Base-by-base conservation (phyloP, 768 basidiomycete genomes). In the Amanita jacksonii region DNA sequence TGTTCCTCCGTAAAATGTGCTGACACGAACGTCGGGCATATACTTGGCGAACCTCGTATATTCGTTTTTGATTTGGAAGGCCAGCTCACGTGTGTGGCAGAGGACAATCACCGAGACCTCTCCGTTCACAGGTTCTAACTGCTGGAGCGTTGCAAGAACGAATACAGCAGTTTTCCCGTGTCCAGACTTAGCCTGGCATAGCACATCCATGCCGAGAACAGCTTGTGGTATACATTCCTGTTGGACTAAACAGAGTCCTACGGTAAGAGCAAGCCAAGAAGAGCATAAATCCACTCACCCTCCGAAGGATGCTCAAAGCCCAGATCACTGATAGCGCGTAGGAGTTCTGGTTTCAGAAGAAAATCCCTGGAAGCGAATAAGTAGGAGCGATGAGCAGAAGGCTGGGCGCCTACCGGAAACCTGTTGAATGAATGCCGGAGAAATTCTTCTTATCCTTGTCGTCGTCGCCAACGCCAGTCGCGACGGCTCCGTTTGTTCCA, bases 141-240 rank as follows among this genome's bases (percentile, higher is more conserved):
- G 96, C 65, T 99, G 96, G 37, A 99, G 77, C 18, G 91, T 94
- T 30, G 96, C 93, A 51, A 97, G 77, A 54, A 99, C 96, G 63
- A 99, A 99, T 50, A 99, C 96, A 18, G 96, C 96, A 15, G 96
- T 99, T 72, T 99, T 99, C 57, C 91, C 90, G 59, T 92, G 85
- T 58, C 96, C 96, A 36, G 96, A 99, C 67, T 98, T 99, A 50
- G 96, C 96, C 68, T 99, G 96, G 67, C 96, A 99, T 37, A 99
- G 79, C 34, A 99, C 94, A 58, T 99, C 96, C 89, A 97, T 98
- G 50, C 96, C 96, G 43, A 99, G 76, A 54, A 99, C 96, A 46
- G 96, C 94, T 69, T 99, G 96, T 35, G 96, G 96, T 56, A 99
- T 98, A 65, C 96, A 98, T 72, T 99, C 96, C 72, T 99, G 96